Evolutionary conservation across 2,329 filamentous ascomycete genomes (phyloP).

Genomic region (Arthrobotrys megalospora): DNA sequence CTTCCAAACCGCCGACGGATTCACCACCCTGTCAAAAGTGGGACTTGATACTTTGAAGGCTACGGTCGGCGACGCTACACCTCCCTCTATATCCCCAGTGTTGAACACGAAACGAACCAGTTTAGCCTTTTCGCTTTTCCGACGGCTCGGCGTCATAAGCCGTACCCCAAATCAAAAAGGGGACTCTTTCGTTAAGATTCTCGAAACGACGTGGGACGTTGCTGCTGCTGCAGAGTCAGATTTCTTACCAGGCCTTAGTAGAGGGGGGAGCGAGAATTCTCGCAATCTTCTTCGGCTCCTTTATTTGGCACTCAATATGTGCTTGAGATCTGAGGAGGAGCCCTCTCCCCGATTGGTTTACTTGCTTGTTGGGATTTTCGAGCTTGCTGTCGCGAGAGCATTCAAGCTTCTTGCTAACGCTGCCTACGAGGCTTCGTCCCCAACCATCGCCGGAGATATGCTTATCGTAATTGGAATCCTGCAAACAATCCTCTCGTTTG

Average conservation of each 20-base stretch:
- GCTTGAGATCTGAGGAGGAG: constrained; percentile 68
- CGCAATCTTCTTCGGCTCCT: constrained; percentile 86
- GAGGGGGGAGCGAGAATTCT: constrained; percentile 78
- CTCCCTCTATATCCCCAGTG: constrained; percentile 85
- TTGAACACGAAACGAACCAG: constrained; percentile 83
- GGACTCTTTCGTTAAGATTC: constrained; percentile 69
- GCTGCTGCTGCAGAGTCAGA: constrained; percentile 67
- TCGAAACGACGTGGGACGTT: constrained; percentile 74
- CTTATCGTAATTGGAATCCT: constrained; percentile 88
- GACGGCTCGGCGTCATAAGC: constrained; percentile 73
- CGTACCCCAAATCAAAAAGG: constrained; percentile 10
- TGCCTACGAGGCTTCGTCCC: constrained; percentile 75
- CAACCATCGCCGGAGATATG: constrained; percentile 82
- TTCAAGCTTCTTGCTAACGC: constrained; percentile 85
- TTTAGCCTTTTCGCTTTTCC: constrained; percentile 84
- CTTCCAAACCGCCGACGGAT: constrained; percentile 72
- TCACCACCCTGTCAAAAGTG: constrained; percentile 80
- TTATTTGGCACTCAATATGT: constrained; percentile 83
- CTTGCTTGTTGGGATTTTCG: constrained; percentile 82
- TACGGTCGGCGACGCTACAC: constrained; percentile 80
- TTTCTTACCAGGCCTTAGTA: constrained; percentile 69
- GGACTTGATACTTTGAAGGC: constrained; percentile 82
- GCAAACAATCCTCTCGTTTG: constrained; percentile 84
- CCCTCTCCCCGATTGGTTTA: constrained; percentile 63
- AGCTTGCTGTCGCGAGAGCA: constrained; percentile 82